These are phyloP conservation scores for Chlorella sp. DNA, from an alignment of 139 green algal species.

Conservation along the genomic window DNA sequence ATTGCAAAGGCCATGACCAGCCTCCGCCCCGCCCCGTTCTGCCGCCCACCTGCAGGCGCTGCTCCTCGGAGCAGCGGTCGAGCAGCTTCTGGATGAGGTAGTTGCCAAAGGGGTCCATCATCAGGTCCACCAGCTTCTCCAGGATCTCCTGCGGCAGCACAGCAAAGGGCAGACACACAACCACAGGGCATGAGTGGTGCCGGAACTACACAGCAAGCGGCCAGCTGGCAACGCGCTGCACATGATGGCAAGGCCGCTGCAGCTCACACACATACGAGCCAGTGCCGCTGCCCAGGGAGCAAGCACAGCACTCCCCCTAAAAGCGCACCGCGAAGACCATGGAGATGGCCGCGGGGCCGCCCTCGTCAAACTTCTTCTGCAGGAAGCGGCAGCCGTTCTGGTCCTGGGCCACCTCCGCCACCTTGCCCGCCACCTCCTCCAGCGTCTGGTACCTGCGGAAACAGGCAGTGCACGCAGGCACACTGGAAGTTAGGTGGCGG, in stretches of 20 bases:
- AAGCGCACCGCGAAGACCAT: constrained; percentile 72
- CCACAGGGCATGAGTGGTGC: not conserved
- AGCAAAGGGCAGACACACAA: too few relatives aligned
- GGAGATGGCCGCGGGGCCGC: constrained; percentile 80
- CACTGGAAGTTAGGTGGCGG: too few relatives aligned
- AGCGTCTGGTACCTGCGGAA: constrained; percentile 71
- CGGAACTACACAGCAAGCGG: too few relatives aligned
- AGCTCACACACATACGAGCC: too few relatives aligned
- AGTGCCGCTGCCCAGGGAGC: too few relatives aligned
- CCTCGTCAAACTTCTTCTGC: constrained; percentile 98
- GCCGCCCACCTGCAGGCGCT: constrained; percentile 74
- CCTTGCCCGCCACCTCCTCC: constrained; percentile 69
- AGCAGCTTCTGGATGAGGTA: constrained; percentile 99
- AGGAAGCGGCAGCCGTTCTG: constrained; percentile 98
- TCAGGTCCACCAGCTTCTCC: constrained; percentile 90
- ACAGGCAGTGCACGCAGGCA: not conserved
- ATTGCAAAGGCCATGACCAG: too few relatives aligned
- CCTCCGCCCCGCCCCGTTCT: too few relatives aligned
- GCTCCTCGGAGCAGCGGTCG: constrained; percentile 92
- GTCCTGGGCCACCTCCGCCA: constrained; percentile 93
- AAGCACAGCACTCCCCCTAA: not conserved
- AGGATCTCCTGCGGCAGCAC: constrained; percentile 65
- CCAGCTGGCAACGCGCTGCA: too few relatives aligned
- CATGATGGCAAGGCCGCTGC: too few relatives aligned
- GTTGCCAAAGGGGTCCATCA: constrained; percentile 99